These are phyloP conservation scores for Leptomonas pyrrhocoris DNA, from an alignment of 208 protist genomes.

Conservation along the genomic window DNA sequence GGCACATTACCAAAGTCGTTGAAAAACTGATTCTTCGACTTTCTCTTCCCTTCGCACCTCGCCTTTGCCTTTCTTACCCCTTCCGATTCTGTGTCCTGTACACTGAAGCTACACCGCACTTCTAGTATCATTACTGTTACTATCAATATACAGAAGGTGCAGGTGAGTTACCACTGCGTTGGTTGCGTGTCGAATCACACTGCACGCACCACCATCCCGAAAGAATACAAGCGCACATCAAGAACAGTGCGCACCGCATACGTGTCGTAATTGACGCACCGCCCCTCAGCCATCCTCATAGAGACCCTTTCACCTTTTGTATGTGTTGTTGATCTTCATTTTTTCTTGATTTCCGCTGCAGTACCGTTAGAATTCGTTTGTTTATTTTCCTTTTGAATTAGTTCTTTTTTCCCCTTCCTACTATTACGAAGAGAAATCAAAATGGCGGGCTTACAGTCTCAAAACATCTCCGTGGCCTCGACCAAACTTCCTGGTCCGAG, in stretches of 20 bases:
- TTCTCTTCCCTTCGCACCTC: no score
- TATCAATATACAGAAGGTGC: no score
- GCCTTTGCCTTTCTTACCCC: no score
- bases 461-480: constrained; percentile 81
- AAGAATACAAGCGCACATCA: no score
- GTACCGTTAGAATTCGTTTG: no score
- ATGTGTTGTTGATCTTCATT: neutral
- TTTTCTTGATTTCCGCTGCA: neutral
- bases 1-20: no score
- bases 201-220: no score
- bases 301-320: neutral
- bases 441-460: constrained; percentile 80
- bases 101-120: no score
- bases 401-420: neutral
- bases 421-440: neutral
- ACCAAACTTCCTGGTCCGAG: constrained; percentile 35
- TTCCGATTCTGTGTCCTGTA: no score
- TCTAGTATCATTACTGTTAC: no score
- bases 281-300: neutral
- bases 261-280: neutral
- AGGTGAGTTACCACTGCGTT: neutral
- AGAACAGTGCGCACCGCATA: no score
- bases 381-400: neutral
- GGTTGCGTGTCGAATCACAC: neutral
- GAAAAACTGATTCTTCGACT: no score